Conservation (phyloP, 179 eudicot genomes). For the Pouteria campechiana region DNA sequence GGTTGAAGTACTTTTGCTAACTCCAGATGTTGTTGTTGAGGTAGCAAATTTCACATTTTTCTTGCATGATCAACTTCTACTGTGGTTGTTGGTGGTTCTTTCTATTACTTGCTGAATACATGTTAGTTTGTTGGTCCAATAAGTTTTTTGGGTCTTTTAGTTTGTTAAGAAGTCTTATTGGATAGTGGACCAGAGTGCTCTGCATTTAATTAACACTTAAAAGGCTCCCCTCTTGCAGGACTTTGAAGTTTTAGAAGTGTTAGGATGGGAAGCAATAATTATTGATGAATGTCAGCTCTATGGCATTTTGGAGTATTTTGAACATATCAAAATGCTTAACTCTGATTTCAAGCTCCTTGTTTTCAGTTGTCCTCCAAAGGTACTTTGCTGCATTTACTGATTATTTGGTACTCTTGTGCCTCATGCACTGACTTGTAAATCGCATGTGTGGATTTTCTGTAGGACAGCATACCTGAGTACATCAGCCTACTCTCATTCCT, state of each 20-base stretch:
- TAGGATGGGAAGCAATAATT: constrained; percentile 51
- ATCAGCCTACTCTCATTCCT: constrained; percentile 10
- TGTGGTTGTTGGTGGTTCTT: too few species aligned
- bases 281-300: constrained; percentile 41
- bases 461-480: constrained; percentile 8
- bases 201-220: background rate
- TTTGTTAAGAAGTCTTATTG: background rate
- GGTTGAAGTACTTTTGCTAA: constrained; percentile 48
- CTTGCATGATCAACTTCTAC: too few species aligned
- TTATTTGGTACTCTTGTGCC: too few species aligned
- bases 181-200: background rate
- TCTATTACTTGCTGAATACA: too few species aligned
- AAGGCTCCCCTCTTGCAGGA: constrained; percentile 35
- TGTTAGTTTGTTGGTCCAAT: background rate
- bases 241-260: constrained; percentile 20
- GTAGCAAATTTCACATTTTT: too few species aligned
- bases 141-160: background rate
- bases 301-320: constrained; percentile 7
- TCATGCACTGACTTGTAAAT: too few species aligned
- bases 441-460: constrained; percentile 1
- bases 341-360: constrained; percentile 39
- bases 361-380: constrained; percentile 26
- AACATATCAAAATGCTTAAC: constrained; percentile 19
- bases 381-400: background rate
- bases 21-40: constrained; percentile 36